Base-by-base conservation (phyloP, 108 stramenopile species). In the Nitzschia palea region DNA sequence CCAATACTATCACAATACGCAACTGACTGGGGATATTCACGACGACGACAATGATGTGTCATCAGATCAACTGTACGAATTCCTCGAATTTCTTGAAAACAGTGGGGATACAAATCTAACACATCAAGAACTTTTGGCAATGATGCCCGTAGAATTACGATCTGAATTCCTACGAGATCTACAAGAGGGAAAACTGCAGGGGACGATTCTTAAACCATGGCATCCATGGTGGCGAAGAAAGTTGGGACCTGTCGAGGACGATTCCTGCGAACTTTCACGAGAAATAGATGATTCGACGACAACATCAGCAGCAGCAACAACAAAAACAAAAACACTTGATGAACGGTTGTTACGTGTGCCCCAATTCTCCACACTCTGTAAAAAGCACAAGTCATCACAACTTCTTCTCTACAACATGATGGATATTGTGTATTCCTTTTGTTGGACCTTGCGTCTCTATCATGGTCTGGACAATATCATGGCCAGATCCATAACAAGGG, bases 181-280 rank as follows among this genome's bases (percentile, higher is more conserved):
- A 2, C 73, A 71, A 53, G 47, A 30, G 9, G 83, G 74, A 4
- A 15, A 64, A 12, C 10, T 78, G 22, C 65, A 65, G 47, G 58
- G 72, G 0, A 28, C 44, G 59, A 34, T 75, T 3, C 33, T 84
- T 22, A 40, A 74, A 51, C 55, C 40, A 3, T 84, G 83, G 83
- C 42, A 74, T 53, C 83, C 83, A 4, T 84, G 83, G 83, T 84
- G 83, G 83, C 44, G 66, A 50, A 56, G 71, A n/a, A 36, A 75
- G 20, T 36, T 73, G 1, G 44, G n/a, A 14, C 37, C 2, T 31
- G 65, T 28, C 14, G 10, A 55, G 0, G 45, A 68, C 15, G 50
- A 62, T 3, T 34, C 0, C 37, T 27, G 62, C 18, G 2, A 17
- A 22, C 17, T 2, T 22, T 1, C 20, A 25, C 20, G 1, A 8